Base-by-base conservation (phyloP, 805 yeast genomes). In the Suhomyces canberraensis region DNA sequence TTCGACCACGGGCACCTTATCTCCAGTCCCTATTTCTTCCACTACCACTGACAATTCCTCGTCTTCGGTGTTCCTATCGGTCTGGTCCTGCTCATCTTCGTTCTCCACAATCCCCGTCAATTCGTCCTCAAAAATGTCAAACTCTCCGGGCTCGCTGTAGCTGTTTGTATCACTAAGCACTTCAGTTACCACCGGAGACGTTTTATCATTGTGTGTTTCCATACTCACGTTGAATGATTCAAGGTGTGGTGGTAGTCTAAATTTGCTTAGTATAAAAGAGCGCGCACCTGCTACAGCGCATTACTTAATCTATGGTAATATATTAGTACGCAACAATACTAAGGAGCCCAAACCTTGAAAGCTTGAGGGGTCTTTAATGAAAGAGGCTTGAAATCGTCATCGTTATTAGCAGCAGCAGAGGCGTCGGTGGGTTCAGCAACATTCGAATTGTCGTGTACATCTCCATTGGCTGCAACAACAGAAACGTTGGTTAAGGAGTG, bases 301-400 rank as follows among this genome's bases (percentile, higher is more conserved):
- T 20, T 20, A 20, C 22, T 20, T 20, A 24, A 24, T 24, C 33
- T 15, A 29, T 21, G 25, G 33, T 11, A n/a, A 11, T 18, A 21
- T 38, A 4, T 16, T 7, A 16, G 16, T 37, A 19, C 29, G 26
- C 18, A 21, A 14, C 17, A 18, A n/a, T 8, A 16, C 42, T 48
- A 67, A 21, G 72, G 73, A 15, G 60, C 72, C 74, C 74, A 69
- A 11, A 69, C 64, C 47, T 66, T 67, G 47, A 66, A 69, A 13
- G 62, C 48, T 45, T 64, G 70, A 2, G 73, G 73, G n/a, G 64
- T 49, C 34, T 59, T 60, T 24, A 67, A 50, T 2, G 73, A 68
- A 27, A 66, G 42, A 5, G 74, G 73, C 38, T 58, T 63, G 16
- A 46, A 40, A 28, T 41, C 45, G 9, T 46, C 45, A 29, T 46